These are phyloP conservation scores for Yamagishiella unicocca DNA, from an alignment of 139 green algal species.

Conservation along the genomic window DNA sequence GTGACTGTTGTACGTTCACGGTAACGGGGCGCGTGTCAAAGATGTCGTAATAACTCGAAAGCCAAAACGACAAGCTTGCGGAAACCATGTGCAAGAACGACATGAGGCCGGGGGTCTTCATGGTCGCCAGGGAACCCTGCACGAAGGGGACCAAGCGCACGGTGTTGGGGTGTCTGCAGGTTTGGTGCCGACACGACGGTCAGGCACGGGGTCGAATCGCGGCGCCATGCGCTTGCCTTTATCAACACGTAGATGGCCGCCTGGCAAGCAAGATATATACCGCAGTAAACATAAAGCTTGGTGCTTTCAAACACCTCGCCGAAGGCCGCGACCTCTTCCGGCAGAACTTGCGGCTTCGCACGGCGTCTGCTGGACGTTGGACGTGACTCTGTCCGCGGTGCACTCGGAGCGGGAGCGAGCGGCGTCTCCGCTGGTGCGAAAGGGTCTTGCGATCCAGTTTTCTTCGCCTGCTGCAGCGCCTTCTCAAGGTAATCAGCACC, in stretches of 20 bases:
- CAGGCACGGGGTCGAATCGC: no score
- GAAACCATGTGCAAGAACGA: slow-evolving; percentile 41
- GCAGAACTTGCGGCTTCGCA: slow-evolving; percentile 1
- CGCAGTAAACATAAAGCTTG: slow-evolving; percentile 46
- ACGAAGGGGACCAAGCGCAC: neutral
- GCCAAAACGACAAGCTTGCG: neutral
- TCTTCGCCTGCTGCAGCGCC: slow-evolving; percentile 10
- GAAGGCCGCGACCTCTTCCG: slow-evolving; percentile 32
- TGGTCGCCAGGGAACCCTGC: slow-evolving; percentile 28
- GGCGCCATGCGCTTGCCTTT: slow-evolving; percentile 2
- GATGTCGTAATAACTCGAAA: slow-evolving; percentile 24
- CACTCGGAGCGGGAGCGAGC: neutral
- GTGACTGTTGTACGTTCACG: neutral
- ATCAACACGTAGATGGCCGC: slow-evolving; percentile 18
- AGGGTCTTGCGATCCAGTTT: slow-evolving; percentile 17
- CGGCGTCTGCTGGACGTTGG: neutral
- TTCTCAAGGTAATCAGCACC: slow-evolving; percentile 29
- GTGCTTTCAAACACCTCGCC: slow-evolving; percentile 29
- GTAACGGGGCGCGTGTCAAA: slow-evolving; percentile 4
- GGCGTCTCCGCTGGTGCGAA: neutral
- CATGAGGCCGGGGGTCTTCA: slow-evolving; percentile 47
- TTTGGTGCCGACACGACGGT: no score
- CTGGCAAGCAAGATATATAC: slow-evolving; percentile 26
- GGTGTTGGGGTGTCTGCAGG: neutral
- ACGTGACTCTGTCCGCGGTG: neutral